Base-by-base conservation (phyloP, 495 filamentous ascomycete species). In the Staphylotrichum longicolle region DNA sequence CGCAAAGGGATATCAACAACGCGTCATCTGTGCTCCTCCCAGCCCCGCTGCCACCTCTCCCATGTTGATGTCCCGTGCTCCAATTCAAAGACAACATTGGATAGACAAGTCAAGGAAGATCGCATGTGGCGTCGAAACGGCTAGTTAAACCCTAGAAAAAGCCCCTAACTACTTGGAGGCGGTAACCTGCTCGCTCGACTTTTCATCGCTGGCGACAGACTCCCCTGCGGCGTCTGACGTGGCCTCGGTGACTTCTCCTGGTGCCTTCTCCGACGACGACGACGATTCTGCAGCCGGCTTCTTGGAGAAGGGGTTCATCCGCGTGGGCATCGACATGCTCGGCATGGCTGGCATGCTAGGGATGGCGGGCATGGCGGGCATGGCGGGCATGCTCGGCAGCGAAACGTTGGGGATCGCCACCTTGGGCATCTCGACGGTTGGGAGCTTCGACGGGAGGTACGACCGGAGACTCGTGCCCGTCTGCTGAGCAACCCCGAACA, bases 401-500 rank as follows among this genome's bases (percentile, higher is more conserved):
- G 8, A 34, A 51, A 54, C 50, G 46, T 50, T 47, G 1, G 71
- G 71, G 57, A 74, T 72, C 12, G 59, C 50, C 2, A 68, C 62
- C 59, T 67, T 72, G 59, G 66, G 51, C 54, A 71, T 59, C 34
- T 63, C 68, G 34, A 78, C 71, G 37, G 69, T 68, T 4, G 77
- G 77, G 53, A 78, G 64, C 63, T 71, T 79, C 15, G 71, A 66
- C n/a, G 77, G 77, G 47, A 80, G 64, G 32, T 75, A 78, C 1
- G 75, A 75, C 39, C 70, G 55, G 46, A 76, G 61, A 12, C 65
- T 76, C 0, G 71, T 71, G 8, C 76, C 74, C 20, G 77, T 73
- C 51, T 77, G 70, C 54, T 78, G 70, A 1, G 78, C 76, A n/a
- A 79, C 67, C 42, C 61, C 68, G 66, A 80, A 77, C n/a, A 80